Percentiles rank a stretch among this genome's conserved stretches.
These are phyloP conservation scores for Astrothelium macrocarpum DNA, from an alignment of 495 filamentous ascomycete genomes.

Conservation along the genomic window DNA sequence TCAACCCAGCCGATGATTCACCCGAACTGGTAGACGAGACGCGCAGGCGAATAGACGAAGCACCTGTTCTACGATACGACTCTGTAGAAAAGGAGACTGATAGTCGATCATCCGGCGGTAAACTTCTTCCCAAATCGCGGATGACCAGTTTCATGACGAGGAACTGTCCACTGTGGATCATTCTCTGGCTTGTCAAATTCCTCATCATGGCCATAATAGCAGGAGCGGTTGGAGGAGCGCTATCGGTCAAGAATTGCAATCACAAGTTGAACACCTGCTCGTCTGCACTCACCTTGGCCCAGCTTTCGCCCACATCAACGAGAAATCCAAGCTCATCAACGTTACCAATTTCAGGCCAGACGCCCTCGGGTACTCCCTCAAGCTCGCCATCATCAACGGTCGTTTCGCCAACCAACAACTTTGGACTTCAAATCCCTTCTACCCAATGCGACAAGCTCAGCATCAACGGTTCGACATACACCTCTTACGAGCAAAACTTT, in stretches of 20 bases:
- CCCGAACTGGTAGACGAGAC: background rate
- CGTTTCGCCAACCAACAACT: background rate
- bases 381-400: background rate
- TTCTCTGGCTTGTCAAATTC: background rate
- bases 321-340: background rate
- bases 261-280: background rate
- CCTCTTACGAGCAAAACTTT: background rate
- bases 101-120: background rate
- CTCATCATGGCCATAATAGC: background rate
- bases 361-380: background rate
- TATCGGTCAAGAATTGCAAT: background rate
- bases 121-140: background rate
- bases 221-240: background rate
- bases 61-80: background rate
- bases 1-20: too few species aligned
- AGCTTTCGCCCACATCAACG: background rate
- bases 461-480: background rate
- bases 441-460: background rate
- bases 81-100: background rate
- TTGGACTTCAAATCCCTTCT: background rate
- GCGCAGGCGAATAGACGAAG: background rate
- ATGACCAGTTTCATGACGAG: background rate
- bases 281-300: background rate
- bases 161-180: background rate
- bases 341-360: background rate